These are phyloP conservation scores for Heterotrichella gracilis DNA, from an alignment of 352 stramenopile genomes.

Conservation along the genomic window DNA sequence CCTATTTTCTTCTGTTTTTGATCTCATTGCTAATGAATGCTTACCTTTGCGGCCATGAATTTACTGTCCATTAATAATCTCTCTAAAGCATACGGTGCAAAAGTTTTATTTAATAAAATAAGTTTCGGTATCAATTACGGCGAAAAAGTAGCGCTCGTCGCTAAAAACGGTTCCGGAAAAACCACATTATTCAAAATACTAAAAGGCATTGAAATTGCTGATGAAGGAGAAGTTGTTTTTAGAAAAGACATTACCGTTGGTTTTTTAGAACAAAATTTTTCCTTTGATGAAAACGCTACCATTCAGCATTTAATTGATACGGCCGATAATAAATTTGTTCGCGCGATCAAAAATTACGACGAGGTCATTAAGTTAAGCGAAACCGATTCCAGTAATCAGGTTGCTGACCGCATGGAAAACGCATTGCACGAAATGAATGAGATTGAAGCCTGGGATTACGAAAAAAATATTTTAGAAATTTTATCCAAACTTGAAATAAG, in stretches of 20 bases:
- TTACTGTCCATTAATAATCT: constrained; percentile 9
- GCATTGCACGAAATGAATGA: neutral
- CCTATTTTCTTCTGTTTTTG: too few species aligned
- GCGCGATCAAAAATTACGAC: neutral
- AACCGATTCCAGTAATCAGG: neutral
- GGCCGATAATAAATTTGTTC: neutral
- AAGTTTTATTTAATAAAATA: constrained; percentile 4
- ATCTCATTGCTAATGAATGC: neutral
- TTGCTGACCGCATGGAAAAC: neutral
- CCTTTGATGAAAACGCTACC: neutral
- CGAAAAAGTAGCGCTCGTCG: neutral
- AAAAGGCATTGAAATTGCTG: constrained; percentile 5
- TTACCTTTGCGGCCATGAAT: constrained; percentile 1
- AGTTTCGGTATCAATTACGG: constrained; percentile 4
- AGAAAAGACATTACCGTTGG: neutral
- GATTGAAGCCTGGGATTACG: neutral
- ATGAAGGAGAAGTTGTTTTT: neutral
- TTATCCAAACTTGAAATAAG: neutral
- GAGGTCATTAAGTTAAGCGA: neutral
- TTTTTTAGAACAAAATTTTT: constrained; percentile 10
- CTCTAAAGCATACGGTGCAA: neutral
- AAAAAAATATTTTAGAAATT: constrained; percentile 4
- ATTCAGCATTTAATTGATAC: neutral
- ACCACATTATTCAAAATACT: neutral
- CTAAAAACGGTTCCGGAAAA: neutral